Conservation (phyloP, 2,329 filamentous ascomycete species). For the Talaromyces verruculosus region DNA sequence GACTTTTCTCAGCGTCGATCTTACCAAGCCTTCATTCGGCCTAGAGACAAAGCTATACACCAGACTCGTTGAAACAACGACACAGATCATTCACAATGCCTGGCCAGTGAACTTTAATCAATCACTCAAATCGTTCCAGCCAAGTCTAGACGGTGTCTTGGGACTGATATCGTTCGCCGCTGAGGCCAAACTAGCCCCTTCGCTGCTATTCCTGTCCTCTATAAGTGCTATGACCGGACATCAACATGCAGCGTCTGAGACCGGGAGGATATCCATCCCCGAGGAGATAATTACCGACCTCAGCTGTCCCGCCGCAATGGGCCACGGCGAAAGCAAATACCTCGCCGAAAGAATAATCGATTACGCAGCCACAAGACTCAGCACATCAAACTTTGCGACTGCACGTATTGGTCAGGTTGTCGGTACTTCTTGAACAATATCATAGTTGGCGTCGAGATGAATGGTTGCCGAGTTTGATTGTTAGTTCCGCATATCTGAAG, state of each 20-base stretch:
- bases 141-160: slow-evolving; percentile 4
- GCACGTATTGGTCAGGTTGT: slow-evolving; percentile 5
- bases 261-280: not conserved
- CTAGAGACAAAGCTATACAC: not conserved
- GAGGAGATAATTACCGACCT: slow-evolving; percentile 1
- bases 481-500: not conserved
- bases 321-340: slow-evolving; percentile 14
- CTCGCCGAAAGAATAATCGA: slow-evolving; percentile 5
- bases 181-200: not conserved
- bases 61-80: not conserved
- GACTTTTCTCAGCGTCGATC: slow-evolving; percentile 1
- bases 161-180: not conserved
- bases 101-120: slow-evolving; percentile 15
- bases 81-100: slow-evolving; percentile 15
- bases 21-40: not conserved
- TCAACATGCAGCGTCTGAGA: not conserved
- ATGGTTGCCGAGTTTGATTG: slow-evolving; percentile 14
- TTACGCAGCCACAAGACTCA: not conserved
- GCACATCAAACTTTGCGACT: not conserved
- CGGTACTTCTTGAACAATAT: not conserved
- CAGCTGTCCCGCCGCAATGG: not conserved
- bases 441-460: slow-evolving; percentile 7
- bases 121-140: not conserved
- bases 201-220: not conserved
- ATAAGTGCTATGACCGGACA: not conserved